Conservation (phyloP, 169 alveolate species). For the Besnoitia besnoiti region DNA sequence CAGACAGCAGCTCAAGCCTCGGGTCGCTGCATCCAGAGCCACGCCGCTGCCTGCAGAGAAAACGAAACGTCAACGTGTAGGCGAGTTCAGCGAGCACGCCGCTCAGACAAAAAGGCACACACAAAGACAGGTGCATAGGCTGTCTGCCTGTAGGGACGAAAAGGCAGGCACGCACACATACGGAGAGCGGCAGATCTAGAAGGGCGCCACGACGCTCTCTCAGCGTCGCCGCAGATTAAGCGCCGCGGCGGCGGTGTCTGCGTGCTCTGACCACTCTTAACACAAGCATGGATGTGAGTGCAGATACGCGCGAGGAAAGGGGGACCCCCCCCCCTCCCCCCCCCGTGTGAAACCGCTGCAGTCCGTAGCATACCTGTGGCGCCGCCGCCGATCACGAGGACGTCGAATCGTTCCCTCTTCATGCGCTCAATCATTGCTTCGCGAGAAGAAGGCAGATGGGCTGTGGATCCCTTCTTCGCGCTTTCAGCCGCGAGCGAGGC, state of each 20-base stretch:
- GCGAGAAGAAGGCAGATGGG: conserved; percentile 58
- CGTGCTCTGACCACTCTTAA: too few species aligned
- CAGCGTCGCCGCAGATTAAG: too few species aligned
- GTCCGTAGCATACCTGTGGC: conserved; percentile 79
- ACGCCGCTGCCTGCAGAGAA: conserved; percentile 79
- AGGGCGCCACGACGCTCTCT: too few species aligned
- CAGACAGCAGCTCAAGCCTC: conserved; percentile 92
- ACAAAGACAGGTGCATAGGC: too few species aligned
- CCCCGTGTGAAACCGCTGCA: not conserved
- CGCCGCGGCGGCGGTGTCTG: too few species aligned
- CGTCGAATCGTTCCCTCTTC: conserved; percentile 80
- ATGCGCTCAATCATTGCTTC: conserved; percentile 75
- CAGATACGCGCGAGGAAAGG: too few species aligned
- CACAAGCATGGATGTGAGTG: too few species aligned
- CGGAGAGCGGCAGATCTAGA: too few species aligned
- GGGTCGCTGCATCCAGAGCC: conserved; percentile 91
- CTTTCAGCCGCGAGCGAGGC: not conserved
- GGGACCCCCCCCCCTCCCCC: not conserved
- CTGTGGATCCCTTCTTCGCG: not conserved
- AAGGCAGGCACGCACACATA: too few species aligned
- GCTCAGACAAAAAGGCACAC: too few species aligned
- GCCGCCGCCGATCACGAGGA: conserved; percentile 92
- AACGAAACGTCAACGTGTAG: not conserved
- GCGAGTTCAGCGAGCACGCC: too few species aligned
- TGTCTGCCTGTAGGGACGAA: too few species aligned